Percentiles rank a stretch among this genome's conserved stretches.
Evolutionary conservation across 257 asterid genomes (phyloP).

Genomic region (Solanum paucissectum): DNA sequence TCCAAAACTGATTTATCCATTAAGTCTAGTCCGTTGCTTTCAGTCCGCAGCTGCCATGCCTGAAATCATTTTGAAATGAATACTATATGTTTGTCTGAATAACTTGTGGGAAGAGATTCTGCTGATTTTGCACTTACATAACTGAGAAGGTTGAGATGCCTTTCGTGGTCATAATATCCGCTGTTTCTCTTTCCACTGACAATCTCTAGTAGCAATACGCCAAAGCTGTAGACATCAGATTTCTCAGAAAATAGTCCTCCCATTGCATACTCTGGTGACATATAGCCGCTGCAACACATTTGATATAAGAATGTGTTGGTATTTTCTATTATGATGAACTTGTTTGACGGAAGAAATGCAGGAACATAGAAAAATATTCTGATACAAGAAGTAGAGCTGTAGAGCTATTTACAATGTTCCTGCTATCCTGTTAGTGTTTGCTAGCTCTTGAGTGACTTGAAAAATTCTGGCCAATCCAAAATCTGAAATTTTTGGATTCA

Average conservation of each 20-base stretch:
- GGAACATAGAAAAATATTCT: neutral
- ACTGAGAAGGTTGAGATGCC: neutral
- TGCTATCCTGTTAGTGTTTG: neutral
- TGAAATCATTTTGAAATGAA: constrained; percentile 5
- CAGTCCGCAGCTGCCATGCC: constrained; percentile 63
- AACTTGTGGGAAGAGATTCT: neutral
- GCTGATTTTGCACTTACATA: neutral
- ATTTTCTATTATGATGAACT: neutral
- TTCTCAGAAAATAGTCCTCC: neutral
- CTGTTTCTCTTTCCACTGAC: neutral
- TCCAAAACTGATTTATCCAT: constrained; percentile 27
- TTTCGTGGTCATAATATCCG: neutral
- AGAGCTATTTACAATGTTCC: neutral
- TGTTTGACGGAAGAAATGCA: neutral
- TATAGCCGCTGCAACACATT: neutral
- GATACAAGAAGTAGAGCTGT: neutral
- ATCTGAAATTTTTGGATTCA: neutral
- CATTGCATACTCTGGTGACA: neutral
- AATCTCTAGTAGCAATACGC: neutral
- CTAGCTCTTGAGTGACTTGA: neutral
- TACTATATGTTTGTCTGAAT: neutral
- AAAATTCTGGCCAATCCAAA: neutral
- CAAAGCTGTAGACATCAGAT: neutral
- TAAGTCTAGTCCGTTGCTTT: constrained; percentile 20
- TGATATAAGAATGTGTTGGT: neutral